Evolutionary conservation across 2,329 filamentous ascomycete genomes (phyloP), one percentile per base, ranked within the genome.

Genomic region (Beauveria sp.): DNA sequence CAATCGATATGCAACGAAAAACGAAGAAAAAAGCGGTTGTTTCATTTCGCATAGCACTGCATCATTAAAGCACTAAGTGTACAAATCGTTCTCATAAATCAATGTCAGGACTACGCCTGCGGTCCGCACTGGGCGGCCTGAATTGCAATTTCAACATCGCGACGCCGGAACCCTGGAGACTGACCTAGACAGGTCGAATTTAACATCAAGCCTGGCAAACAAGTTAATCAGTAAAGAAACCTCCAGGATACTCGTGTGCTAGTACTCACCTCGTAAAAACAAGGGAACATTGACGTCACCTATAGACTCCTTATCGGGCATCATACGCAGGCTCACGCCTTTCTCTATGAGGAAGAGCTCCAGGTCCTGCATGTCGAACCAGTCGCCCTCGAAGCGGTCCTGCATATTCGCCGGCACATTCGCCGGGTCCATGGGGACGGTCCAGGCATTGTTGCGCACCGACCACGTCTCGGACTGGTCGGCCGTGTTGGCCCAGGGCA

Each of bases 321-420:
- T 56, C 22, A 51, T 48, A 5, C 53, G 43, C 31, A 66, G 42
- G 7, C 51, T 57, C 12, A 64, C 50, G 8, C 60, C 53, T 14
- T 42, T 61, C 16, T 66, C 63, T 3, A 58, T 20, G 3, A 66
- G 43, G 40, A 51, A 65, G 9, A 62, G 62, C 60, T 66, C 65
- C 38, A 66, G 42, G 20, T 65, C 65, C 58, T 65, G 65, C 63
- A 66, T 62, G 24, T 66, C 63, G 43, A 66, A 66, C 65, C 63
- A 65, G 53, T 66, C 65, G 16, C 65, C 65, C 20, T 43, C 52
- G 50, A 66, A 57, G 9, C 62, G 34, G 2, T 63, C 50, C 38
- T 63, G 63, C 2, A 65, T 51, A 24, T 64, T 57, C 5, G 56
- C 28, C 7, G 65, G 62, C 14, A 66, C 60, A 16, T 62, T 24